Percentiles rank a stretch among this genome's conserved stretches.
These are phyloP conservation scores for Angomonas ambiguus DNA, from an alignment of 208 protist genomes.

Conservation along the genomic window DNA sequence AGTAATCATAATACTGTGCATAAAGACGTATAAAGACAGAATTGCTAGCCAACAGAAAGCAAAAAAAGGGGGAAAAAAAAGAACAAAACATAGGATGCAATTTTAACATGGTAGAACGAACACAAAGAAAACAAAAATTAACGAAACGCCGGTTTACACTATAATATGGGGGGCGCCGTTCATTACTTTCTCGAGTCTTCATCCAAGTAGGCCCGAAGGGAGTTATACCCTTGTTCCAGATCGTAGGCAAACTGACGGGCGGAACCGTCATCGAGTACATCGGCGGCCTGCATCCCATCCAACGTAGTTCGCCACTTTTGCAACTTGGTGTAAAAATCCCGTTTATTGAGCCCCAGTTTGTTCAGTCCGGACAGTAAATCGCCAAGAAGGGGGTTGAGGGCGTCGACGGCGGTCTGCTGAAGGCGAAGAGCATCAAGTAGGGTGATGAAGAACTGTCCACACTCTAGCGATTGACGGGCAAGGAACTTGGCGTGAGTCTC, in stretches of 20 bases:
- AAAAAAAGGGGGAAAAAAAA: conserved; percentile 8
- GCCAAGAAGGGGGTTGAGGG: conserved; percentile 85
- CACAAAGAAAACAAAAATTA: conserved; percentile 5
- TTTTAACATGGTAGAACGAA: not conserved
- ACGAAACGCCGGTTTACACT: not conserved
- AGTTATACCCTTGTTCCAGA: conserved; percentile 82
- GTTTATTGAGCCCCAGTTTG: conserved; percentile 35
- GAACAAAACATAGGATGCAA: not conserved
- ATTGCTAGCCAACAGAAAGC: not conserved
- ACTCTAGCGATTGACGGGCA: conserved; percentile 73
- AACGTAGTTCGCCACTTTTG: conserved; percentile 64
- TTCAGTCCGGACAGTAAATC: conserved; percentile 76
- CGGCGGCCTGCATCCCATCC: conserved; percentile 87
- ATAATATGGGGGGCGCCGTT: not conserved
- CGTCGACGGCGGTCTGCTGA: conserved; percentile 88
- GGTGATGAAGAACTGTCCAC: conserved; percentile 93
- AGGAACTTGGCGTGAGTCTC: conserved; percentile 48
- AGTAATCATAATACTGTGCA: not conserved
- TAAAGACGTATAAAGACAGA: not conserved
- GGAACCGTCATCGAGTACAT: conserved; percentile 79
- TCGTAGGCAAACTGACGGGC: conserved; percentile 90
- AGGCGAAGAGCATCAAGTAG: conserved; percentile 89
- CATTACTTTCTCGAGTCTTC: conserved; percentile 20
- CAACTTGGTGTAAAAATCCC: conserved; percentile 62
- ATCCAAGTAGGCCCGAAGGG: conserved; percentile 68